Evolutionary conservation across 768 basidiomycete species (phyloP), one percentile per base, ranked within the genome.

Genomic region (Filobasidium floriforme): DNA sequence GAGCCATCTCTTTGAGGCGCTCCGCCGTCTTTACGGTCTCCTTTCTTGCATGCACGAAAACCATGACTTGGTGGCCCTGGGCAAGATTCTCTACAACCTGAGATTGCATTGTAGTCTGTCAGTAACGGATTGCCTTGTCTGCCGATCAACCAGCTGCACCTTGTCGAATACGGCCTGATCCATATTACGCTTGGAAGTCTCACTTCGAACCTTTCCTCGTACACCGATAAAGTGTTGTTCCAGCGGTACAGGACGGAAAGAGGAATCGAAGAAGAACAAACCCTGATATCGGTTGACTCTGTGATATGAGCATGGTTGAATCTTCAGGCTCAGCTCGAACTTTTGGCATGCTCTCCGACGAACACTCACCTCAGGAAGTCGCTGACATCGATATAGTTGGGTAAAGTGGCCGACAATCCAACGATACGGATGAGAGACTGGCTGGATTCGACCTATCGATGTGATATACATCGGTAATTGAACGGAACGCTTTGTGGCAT

Each of bases 51-150:
- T 99, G 96, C 10, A 99, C 96, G 73, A 99, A 99, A 0, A 99
- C 93, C 93, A 99, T 98, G 67, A 96, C 92, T 77, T 98, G 96
- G 80, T 99, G 96, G 1, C 93, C 96, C 71, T 87, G 84, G n/a
- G 80, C 82, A 32, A 98, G 89, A 7, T 98, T 82, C 41, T 89
- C 88, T 2, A 88, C 84, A 22, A 98, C 92, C 80, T 79, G 22
- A 9, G 15, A n/a, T 15, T 32, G n/a, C 71, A 22, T 1, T 37
- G 9, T 4, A 37, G 4, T 37, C 32, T 37, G 32, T 37, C 32
- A 37, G 32, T 37, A 37, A 4, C 9, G 32, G 32, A n/a, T n/a
- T n/a, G n/a, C n/a, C n/a, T n/a, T n/a, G n/a, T n/a, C n/a, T n/a
- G n/a, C n/a, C n/a, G n/a, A n/a, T n/a, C n/a, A n/a, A n/a, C n/a